Percentiles rank a stretch among this genome's conserved stretches.
Conservation (phyloP, 176 grass and related monocot species). For the Calamus simplicifolius region DNA sequence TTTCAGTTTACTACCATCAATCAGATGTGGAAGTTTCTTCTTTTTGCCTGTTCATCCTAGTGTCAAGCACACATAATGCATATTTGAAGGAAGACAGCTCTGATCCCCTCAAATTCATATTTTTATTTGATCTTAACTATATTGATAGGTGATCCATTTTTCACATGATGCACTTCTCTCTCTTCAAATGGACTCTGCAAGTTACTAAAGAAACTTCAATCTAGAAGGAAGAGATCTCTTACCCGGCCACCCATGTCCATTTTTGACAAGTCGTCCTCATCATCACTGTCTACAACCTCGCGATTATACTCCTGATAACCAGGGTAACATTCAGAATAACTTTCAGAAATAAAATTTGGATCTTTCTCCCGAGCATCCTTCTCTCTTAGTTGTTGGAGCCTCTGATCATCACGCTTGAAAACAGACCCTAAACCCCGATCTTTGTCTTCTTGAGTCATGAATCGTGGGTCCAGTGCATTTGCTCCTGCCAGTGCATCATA, state of each 20-base stretch:
- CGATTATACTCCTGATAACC: constrained; percentile 87
- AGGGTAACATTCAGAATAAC: constrained; percentile 99
- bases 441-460: constrained; percentile 59
- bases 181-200: no score
- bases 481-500: constrained; percentile 51
- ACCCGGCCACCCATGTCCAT: constrained; percentile 99
- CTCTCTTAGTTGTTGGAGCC: constrained; percentile 79
- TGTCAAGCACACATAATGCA: no score
- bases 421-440: constrained; percentile 90
- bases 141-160: no score
- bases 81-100: no score
- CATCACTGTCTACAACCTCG: constrained; percentile 75
- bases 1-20: no score
- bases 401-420: constrained; percentile 88
- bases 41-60: no score
- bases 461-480: constrained; percentile 49
- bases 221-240: constrained; percentile 25
- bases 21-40: no score
- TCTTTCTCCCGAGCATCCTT: constrained; percentile 83
- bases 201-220: no score
- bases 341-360: constrained; percentile 97
- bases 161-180: no score
- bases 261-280: constrained; percentile 91
- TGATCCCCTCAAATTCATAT: no score
- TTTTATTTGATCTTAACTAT: no score